These are phyloP conservation scores for Colletotrichum cuscutae DNA, from an alignment of 2,329 filamentous ascomycete genomes.

Conservation along the genomic window DNA sequence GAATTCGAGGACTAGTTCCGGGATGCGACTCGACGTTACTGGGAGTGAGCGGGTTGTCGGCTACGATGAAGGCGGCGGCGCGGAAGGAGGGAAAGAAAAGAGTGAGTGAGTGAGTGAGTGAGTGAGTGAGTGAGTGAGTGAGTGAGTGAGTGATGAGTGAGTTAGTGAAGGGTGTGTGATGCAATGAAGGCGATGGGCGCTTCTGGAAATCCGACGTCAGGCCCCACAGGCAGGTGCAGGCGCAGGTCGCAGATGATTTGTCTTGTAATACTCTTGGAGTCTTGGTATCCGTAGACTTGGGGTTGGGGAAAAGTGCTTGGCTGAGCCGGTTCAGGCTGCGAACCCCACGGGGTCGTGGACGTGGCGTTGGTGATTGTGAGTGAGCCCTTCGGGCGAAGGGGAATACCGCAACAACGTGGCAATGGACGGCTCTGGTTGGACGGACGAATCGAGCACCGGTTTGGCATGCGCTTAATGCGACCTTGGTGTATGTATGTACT, in stretches of 20 bases:
- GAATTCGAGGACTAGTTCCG: background rate
- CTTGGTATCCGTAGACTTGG: background rate
- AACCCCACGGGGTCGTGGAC: constrained; percentile 30
- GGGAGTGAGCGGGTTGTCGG: background rate
- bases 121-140: background rate
- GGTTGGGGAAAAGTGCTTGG: constrained; percentile 1
- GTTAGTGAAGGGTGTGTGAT: constrained; percentile 21
- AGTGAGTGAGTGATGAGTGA: background rate
- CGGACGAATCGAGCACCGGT: constrained; percentile 17
- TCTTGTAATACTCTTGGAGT: background rate
- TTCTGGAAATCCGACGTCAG: constrained; percentile 29
- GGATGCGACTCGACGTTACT: constrained; percentile 7
- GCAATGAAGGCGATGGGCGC: constrained; percentile 27
- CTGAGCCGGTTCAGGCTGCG: constrained; percentile 14
- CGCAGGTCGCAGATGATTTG: background rate
- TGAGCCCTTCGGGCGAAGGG: constrained; percentile 40
- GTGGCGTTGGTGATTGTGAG: background rate
- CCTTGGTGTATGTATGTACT: background rate
- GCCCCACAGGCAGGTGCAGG: background rate
- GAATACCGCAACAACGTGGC: constrained; percentile 29
- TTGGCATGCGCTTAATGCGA: constrained; percentile 36
- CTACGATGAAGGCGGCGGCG: background rate
- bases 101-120: background rate
- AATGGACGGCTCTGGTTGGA: constrained; percentile 36
- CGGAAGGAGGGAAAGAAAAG: background rate